These are phyloP conservation scores for Termitomyces sp. DNA, from an alignment of 768 basidiomycete genomes.

Conservation along the genomic window DNA sequence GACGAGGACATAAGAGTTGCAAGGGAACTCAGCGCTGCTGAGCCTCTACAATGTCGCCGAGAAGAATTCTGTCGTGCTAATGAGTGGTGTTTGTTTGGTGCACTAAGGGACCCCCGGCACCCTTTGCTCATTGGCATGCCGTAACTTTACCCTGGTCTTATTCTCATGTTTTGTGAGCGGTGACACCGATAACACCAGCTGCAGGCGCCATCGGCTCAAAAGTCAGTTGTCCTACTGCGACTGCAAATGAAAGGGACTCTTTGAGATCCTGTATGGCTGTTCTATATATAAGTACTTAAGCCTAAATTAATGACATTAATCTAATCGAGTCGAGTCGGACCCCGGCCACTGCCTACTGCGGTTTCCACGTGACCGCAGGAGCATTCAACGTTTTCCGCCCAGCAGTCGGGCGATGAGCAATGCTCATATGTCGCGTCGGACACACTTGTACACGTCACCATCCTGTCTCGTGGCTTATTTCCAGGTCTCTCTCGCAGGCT, in stretches of 20 bases:
- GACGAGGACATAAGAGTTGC: constrained; percentile 57
- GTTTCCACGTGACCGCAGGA: constrained; percentile 4
- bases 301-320: too few relatives aligned
- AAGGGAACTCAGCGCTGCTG: not conserved
- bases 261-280: too few relatives aligned
- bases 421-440: constrained; percentile 16
- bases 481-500: constrained; percentile 1
- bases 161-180: not conserved
- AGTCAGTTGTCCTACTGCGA: too few relatives aligned
- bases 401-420: constrained; percentile 4
- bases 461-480: not conserved
- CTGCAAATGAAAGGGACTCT: too few relatives aligned
- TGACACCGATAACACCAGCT: not conserved
- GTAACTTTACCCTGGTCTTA: not conserved
- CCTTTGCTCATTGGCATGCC: not conserved
- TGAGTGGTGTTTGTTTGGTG: constrained; percentile 12
- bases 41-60: not conserved
- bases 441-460: not conserved
- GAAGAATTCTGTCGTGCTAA: constrained; percentile 5
- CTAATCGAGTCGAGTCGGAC: too few relatives aligned
- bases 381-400: not conserved
- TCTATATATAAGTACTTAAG: too few relatives aligned
- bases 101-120: constrained; percentile 9
- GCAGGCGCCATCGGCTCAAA: too few relatives aligned
- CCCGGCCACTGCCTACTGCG: too few relatives aligned